These are phyloP conservation scores for Didymella keratinophila DNA, from an alignment of 2,329 filamentous ascomycete species.

Conservation along the genomic window DNA sequence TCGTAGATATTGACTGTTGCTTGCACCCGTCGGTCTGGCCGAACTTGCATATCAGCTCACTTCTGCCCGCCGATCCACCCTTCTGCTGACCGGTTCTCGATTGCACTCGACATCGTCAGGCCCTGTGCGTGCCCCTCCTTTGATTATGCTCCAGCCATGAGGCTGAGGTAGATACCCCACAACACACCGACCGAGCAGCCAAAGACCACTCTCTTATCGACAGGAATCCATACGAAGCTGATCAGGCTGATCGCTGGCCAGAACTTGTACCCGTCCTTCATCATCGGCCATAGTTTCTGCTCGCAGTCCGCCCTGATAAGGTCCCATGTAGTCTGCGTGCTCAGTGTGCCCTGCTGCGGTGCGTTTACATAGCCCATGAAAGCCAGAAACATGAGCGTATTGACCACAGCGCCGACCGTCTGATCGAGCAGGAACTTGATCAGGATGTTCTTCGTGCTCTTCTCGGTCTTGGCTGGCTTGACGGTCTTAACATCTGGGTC, in stretches of 20 bases:
- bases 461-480: slow-evolving; percentile 40
- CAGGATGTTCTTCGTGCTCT: slow-evolving; percentile 68
- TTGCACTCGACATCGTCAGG: slow-evolving; percentile 1
- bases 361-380: slow-evolving; percentile 62
- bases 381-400: slow-evolving; percentile 70
- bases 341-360: slow-evolving; percentile 31
- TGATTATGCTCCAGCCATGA: slow-evolving; percentile 55
- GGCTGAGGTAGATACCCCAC: slow-evolving; percentile 79
- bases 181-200: slow-evolving; percentile 74
- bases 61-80: slow-evolving; percentile 5
- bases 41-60: slow-evolving; percentile 14
- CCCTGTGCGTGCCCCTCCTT: neutral
- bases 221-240: slow-evolving; percentile 76
- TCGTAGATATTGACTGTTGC: neutral
- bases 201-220: slow-evolving; percentile 73
- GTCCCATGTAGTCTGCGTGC: slow-evolving; percentile 42
- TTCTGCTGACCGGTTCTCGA: slow-evolving; percentile 3
- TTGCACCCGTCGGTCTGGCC: slow-evolving; percentile 7
- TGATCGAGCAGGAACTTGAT: slow-evolving; percentile 75
- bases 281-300: slow-evolving; percentile 64
- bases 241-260: slow-evolving; percentile 75
- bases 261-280: slow-evolving; percentile 71
- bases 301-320: slow-evolving; percentile 41
- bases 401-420: slow-evolving; percentile 69
- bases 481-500: slow-evolving; percentile 37